phyloP scores from a whole-genome alignment of 2,329 filamentous ascomycete genomes.

The Colletotrichum sojae region DNA sequence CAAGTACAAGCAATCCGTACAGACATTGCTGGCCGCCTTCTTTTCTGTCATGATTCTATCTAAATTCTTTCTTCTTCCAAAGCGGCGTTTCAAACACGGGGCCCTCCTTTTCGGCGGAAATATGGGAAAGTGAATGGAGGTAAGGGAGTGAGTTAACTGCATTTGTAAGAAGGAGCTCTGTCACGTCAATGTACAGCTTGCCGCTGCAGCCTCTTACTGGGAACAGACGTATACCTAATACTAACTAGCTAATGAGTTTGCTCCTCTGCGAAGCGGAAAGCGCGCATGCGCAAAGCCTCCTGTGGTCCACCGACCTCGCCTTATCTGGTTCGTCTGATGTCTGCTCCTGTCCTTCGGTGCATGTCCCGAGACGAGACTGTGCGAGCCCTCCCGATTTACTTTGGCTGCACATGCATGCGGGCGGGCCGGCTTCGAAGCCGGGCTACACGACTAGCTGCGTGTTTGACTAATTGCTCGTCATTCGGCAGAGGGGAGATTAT shows the following conservation, averaged over 20 bases:
- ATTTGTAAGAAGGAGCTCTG: conserved; percentile 7
- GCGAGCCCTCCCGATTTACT: conserved; percentile 14
- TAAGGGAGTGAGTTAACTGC: not conserved
- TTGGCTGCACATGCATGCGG: not conserved
- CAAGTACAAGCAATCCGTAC: not conserved
- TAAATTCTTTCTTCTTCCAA: too few species aligned
- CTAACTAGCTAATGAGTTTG: not conserved
- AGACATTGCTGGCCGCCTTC: too few species aligned
- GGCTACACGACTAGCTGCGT: not conserved
- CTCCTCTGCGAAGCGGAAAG: not conserved
- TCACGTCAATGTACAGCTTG: not conserved
- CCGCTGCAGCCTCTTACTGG: not conserved
- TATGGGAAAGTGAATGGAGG: not conserved
- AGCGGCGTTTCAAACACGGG: conserved; percentile 18
- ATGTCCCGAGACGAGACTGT: conserved; percentile 11
- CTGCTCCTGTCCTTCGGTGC: conserved; percentile 14
- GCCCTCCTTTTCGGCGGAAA: not conserved
- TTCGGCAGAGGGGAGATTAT: too few species aligned
- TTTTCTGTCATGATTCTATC: too few species aligned
- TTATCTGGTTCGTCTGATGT: conserved; percentile 17
- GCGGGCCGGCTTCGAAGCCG: conserved; percentile 7
- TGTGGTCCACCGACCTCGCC: conserved; percentile 6
- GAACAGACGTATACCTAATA: not conserved
- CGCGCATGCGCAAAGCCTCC: not conserved
- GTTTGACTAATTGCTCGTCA: too few species aligned